Evolutionary conservation across 345 rosid species (phyloP).

Genomic region (Gossypium longicalyx): DNA sequence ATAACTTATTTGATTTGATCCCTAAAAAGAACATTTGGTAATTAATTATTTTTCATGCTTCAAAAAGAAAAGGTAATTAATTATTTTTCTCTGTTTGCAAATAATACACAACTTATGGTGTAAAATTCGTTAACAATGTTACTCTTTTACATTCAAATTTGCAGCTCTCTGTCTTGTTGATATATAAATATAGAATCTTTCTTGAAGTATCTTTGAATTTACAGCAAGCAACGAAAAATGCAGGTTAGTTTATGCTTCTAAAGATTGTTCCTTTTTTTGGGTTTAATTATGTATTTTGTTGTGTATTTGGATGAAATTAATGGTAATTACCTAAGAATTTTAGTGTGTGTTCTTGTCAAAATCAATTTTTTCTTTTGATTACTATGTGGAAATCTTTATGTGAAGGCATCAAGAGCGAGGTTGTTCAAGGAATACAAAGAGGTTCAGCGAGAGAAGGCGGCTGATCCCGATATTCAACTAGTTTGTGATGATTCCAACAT

Average conservation of each 20-base stretch:
- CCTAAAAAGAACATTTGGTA: background rate
- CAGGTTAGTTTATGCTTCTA: conserved; percentile 11
- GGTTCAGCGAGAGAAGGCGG: conserved; percentile 87
- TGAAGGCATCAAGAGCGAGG: conserved; percentile 91
- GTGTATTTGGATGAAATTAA: conserved; percentile 2
- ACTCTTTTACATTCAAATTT: background rate
- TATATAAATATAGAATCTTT: background rate
- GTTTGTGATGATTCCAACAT: conserved; percentile 93
- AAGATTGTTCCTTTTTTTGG: background rate
- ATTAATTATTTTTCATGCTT: background rate
- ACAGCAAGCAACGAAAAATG: conserved; percentile 1
- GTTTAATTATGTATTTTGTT: background rate
- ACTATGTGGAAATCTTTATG: conserved; percentile 1
- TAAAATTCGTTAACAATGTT: background rate
- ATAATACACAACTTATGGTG: background rate
- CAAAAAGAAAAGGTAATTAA: background rate
- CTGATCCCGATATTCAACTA: conserved; percentile 91
- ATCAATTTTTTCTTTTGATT: background rate
- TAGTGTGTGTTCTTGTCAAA: background rate
- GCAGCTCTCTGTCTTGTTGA: conserved; percentile 7
- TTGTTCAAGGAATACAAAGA: conserved; percentile 97
- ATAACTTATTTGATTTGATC: conserved; percentile 3
- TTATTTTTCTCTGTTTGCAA: background rate
- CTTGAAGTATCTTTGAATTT: background rate
- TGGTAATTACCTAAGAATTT: background rate